Evolutionary conservation across 148 eudicot genomes (phyloP).

Genomic region (Cornus suecica): DNA sequence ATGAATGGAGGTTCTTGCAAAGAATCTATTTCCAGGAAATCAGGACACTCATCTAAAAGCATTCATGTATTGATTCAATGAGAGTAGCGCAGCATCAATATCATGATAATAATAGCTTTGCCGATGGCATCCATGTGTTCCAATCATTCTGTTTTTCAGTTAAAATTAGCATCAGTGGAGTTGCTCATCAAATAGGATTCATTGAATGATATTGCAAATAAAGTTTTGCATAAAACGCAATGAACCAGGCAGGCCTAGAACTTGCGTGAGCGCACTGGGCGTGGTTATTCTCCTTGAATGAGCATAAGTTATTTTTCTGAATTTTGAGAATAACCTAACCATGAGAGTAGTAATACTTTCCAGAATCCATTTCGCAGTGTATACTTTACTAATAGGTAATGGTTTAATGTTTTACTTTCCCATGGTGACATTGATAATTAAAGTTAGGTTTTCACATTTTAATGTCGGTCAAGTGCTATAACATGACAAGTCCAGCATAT

Average conservation of each 20-base stretch:
- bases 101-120: background rate
- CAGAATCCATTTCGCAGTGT: background rate
- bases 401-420: background rate
- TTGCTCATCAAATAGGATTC: background rate
- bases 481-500: background rate
- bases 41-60: background rate
- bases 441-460: background rate
- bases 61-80: background rate
- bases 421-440: background rate
- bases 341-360: background rate
- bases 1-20: background rate
- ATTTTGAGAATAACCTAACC: background rate
- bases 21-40: background rate
- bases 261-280: too few relatives aligned
- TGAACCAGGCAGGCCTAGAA: background rate
- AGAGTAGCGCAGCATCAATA: background rate
- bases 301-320: background rate
- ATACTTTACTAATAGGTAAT: background rate
- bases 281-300: background rate
- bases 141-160: background rate
- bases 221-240: background rate
- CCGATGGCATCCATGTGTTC: background rate
- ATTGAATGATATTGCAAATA: background rate
- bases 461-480: background rate
- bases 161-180: background rate